Evolutionary conservation across 331 rosid genomes (phyloP).

Genomic region (Erythrophleum ivorense): DNA sequence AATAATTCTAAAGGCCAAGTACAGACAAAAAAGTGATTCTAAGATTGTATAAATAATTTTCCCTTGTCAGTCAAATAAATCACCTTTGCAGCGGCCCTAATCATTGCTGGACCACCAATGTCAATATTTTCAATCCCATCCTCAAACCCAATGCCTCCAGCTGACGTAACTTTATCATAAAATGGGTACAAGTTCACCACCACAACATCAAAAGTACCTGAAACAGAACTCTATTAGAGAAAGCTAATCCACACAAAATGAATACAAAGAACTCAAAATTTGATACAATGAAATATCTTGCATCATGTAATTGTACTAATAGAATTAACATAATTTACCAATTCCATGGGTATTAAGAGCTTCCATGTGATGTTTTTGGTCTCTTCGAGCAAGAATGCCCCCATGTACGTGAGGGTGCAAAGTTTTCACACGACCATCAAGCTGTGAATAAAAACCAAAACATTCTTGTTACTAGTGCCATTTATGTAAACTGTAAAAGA

Average conservation of each 20-base stretch:
- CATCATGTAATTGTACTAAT: neutral
- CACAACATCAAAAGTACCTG: constrained; percentile 92
- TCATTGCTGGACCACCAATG: constrained; percentile 98
- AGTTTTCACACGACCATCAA: constrained; percentile 95
- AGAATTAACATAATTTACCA: constrained; percentile 55
- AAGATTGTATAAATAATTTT: neutral
- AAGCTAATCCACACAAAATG: constrained; percentile 15
- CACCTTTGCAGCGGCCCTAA: constrained; percentile 98
- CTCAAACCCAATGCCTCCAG: constrained; percentile 71
- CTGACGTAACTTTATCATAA: constrained; percentile 80
- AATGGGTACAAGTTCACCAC: constrained; percentile 95
- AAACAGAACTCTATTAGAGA: constrained; percentile 20
- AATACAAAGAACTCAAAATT: constrained; percentile 15
- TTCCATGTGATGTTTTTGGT: constrained; percentile 83
- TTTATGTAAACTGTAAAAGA: neutral
- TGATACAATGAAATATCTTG: neutral
- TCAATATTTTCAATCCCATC: constrained; percentile 97
- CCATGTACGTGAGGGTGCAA: constrained; percentile 92
- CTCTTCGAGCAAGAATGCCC: constrained; percentile 95
- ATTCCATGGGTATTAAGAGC: constrained; percentile 82
- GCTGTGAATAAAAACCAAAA: constrained; percentile 53
- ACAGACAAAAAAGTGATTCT: neutral
- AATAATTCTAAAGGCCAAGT: neutral
- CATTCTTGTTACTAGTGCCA: constrained; percentile 6
- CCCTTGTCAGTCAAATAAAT: constrained; percentile 33